Evolutionary conservation across 306 rosid genomes (phyloP).

Genomic region (Vigna hirtella): DNA sequence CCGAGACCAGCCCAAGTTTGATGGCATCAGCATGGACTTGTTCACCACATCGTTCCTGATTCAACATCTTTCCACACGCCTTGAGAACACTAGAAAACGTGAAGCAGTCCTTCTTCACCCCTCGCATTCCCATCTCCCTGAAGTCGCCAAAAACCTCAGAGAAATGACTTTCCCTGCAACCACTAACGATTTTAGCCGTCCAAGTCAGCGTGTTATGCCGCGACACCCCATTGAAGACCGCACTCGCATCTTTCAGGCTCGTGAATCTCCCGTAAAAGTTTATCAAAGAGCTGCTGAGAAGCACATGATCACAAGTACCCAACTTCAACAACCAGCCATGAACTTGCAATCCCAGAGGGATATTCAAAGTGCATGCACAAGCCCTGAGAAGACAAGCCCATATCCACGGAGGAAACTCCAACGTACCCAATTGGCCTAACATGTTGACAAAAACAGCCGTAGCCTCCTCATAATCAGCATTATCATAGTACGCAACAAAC

Average conservation of each 20-base stretch:
- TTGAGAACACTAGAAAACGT: slow-evolving; percentile 65
- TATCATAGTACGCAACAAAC: slow-evolving; percentile 48
- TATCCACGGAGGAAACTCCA: slow-evolving; percentile 56
- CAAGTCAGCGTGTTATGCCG: slow-evolving; percentile 55
- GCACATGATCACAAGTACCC: slow-evolving; percentile 43
- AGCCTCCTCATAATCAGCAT: slow-evolving; percentile 43
- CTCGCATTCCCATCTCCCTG: slow-evolving; percentile 60
- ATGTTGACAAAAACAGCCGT: slow-evolving; percentile 40
- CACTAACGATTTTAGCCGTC: slow-evolving; percentile 56
- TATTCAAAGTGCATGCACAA: slow-evolving; percentile 50
- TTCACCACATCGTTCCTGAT: slow-evolving; percentile 51
- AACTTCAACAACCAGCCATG: slow-evolving; percentile 58
- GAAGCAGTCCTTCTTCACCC: slow-evolving; percentile 60
- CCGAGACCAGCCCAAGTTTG: slow-evolving; percentile 56
- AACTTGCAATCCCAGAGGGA: slow-evolving; percentile 61
- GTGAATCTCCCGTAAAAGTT: slow-evolving; percentile 60
- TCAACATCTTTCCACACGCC: slow-evolving; percentile 64
- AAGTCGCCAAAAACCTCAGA: slow-evolving; percentile 51
- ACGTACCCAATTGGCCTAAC: slow-evolving; percentile 44
- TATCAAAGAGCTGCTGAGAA: slow-evolving; percentile 56
- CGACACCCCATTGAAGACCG: slow-evolving; percentile 45
- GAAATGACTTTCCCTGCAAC: slow-evolving; percentile 58
- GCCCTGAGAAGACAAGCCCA: slow-evolving; percentile 56
- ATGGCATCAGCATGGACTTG: slow-evolving; percentile 66
- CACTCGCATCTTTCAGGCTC: slow-evolving; percentile 54